Evolutionary conservation across 352 stramenopile genomes (phyloP), one percentile per base, ranked within the genome.

Genomic region (Nothophytophthora sp.): DNA sequence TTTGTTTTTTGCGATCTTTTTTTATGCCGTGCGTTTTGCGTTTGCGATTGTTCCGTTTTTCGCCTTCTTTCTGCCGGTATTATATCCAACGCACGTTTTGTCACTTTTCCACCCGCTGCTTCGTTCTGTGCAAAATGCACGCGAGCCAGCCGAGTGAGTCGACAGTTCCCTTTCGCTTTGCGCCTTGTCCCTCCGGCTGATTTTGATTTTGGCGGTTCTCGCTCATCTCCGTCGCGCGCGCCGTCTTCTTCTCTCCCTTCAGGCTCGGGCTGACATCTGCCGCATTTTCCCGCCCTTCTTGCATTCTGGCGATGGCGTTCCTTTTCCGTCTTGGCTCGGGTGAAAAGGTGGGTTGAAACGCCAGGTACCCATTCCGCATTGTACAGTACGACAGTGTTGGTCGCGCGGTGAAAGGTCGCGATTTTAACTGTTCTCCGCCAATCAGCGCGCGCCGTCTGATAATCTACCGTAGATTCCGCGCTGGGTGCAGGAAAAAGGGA

Each of bases 371-470:
- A n/a, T n/a, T n/a, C n/a, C n/a, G n/a, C n/a, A n/a, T n/a, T n/a
- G n/a, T n/a, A n/a, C n/a, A n/a, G n/a, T n/a, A 23, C 4, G 24
- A 40, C 20, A 22, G 15, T 15, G 18, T 40, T 11, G 8, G 34
- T 8, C 19, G 23, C 24, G 6, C 3, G 18, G n/a, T 32, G 37
- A 57, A 63, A 20, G n/a, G 50, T 37, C 39, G 49, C 44, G n/a
- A 45, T 65, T 72, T 72, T 72, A 72, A 69, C 22, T 18, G 18
- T 19, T 32, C 12, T 24, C 15, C 3, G 10, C 63, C 63, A 73
- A 73, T 73, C 59, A 62, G 48, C 36, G 23, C 25, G 12, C 35
- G 16, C 20, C 46, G 20, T 47, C 53, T 63, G 59, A 67, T 61
- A 55, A 51, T 18, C 13, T 24, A 5, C 5, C 18, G 23, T 33